Percentiles rank a stretch among this genome's conserved stretches.
These are phyloP conservation scores for Moesziomyces parantarcticus DNA, from an alignment of 1,284 basidiomycete genomes.

Conservation along the genomic window DNA sequence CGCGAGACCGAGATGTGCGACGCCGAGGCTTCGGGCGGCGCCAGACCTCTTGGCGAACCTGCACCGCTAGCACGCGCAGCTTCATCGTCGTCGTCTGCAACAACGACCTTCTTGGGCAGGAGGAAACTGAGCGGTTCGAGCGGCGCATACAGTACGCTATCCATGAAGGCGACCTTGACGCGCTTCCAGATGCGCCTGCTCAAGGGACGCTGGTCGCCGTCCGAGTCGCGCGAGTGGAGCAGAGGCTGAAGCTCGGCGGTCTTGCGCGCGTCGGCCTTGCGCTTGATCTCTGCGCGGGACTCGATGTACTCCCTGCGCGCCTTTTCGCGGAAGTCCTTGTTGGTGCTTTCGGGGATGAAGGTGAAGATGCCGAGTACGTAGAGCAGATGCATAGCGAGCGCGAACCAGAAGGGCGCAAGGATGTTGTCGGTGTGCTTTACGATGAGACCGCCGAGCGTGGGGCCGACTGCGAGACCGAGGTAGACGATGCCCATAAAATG, in stretches of 20 bases:
- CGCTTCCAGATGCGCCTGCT: conserved; percentile 44
- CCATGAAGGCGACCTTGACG: conserved; percentile 40
- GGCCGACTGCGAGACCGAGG: conserved; percentile 61
- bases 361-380: conserved; percentile 49
- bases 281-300: conserved; percentile 28
- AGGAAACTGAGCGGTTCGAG: conserved; percentile 55
- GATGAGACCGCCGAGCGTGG: conserved; percentile 59
- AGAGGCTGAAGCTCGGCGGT: conserved; percentile 42
- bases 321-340: conserved; percentile 33
- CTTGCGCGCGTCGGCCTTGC: conserved; percentile 39
- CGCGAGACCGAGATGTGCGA: conserved; percentile 62
- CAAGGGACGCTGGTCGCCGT: conserved; percentile 17
- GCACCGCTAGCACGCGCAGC: conserved; percentile 16
- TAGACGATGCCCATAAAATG: conserved; percentile 60
- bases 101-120: conserved; percentile 49
- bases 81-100: conserved; percentile 16
- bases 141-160: conserved; percentile 45
- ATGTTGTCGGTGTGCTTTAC: conserved; percentile 56
- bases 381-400: conserved; percentile 47
- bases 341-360: conserved; percentile 63
- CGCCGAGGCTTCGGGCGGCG: conserved; percentile 35
- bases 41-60: conserved; percentile 16
- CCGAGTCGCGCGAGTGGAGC: conserved; percentile 9
- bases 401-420: conserved; percentile 53
- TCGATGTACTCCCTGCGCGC: conserved; percentile 45